phyloP scores from a whole-genome alignment of 805 yeast genomes.

The Suhomyces emberorum region DNA sequence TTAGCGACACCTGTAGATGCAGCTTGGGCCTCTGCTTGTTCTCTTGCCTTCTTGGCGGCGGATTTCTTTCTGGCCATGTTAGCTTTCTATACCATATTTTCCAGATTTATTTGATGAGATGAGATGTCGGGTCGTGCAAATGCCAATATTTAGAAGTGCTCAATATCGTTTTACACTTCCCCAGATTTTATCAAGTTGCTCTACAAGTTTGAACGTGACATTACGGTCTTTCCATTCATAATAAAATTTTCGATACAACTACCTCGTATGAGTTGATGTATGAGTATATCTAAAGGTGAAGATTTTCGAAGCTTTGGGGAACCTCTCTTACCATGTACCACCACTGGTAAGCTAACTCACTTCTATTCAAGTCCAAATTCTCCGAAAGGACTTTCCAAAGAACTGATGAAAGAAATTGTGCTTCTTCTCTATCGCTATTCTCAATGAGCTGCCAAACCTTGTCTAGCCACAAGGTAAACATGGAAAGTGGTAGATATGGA shows the following conservation, averaged over 20 bases:
- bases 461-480: conserved; percentile 46
- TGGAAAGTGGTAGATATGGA: conserved; percentile 47
- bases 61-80: conserved; percentile 85
- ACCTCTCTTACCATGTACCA: conserved; percentile 47
- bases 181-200: too few species aligned
- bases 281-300: too few species aligned
- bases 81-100: conserved; percentile 1
- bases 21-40: conserved; percentile 27
- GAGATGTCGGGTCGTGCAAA: conserved; percentile 8
- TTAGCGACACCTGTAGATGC: conserved; percentile 6
- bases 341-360: conserved; percentile 56
- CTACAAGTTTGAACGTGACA: too few species aligned
- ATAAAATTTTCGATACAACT: too few species aligned
- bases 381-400: conserved; percentile 58
- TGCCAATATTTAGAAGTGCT: too few species aligned
- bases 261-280: too few species aligned
- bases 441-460: conserved; percentile 36
- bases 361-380: conserved; percentile 54
- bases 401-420: conserved; percentile 31
- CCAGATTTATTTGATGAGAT: conserved; percentile 14
- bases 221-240: too few species aligned
- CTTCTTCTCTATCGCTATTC: conserved; percentile 36
- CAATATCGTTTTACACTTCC: too few species aligned
- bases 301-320: conserved; percentile 2
- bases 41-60: conserved; percentile 67